Percentiles rank a stretch among this genome's conserved stretches.
Evolutionary conservation across 371 early-diverging fungal species (phyloP).

Genomic region (Mucor velutinosus): DNA sequence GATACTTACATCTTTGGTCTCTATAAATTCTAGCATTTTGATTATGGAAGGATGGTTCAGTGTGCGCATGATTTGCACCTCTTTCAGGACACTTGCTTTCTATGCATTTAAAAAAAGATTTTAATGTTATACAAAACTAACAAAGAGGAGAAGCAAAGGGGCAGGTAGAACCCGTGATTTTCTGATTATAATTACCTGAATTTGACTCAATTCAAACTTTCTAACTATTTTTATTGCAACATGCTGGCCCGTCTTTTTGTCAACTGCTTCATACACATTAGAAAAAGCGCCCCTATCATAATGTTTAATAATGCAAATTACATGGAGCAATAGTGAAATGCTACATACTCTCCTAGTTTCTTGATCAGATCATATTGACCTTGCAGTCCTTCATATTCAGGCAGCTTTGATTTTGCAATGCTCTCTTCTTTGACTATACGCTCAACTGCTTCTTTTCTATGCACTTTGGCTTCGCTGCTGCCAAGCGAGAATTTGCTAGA

Average conservation of each 20-base stretch:
- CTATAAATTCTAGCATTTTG: slow-evolving; percentile 65
- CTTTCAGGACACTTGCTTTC: slow-evolving; percentile 82
- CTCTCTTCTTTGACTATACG: slow-evolving; percentile 32
- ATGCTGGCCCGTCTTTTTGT: slow-evolving; percentile 52
- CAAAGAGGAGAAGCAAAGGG: not conserved
- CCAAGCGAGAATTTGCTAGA: slow-evolving; percentile 3
- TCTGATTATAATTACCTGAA: slow-evolving; percentile 53
- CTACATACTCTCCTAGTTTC: slow-evolving; percentile 73
- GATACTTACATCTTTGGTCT: slow-evolving; percentile 48
- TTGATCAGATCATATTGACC: slow-evolving; percentile 52
- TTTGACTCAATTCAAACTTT: slow-evolving; percentile 59
- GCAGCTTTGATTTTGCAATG: slow-evolving; percentile 33
- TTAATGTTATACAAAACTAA: slow-evolving; percentile 9
- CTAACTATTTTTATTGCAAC: slow-evolving; percentile 88
- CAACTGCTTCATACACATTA: slow-evolving; percentile 74
- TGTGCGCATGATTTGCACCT: slow-evolving; percentile 85
- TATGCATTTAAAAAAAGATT: slow-evolving; percentile 28
- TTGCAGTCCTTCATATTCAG: slow-evolving; percentile 51
- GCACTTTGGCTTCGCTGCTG: slow-evolving; percentile 4
- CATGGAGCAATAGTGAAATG: not conserved
- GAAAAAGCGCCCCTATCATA: slow-evolving; percentile 79
- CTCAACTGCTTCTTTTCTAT: slow-evolving; percentile 20
- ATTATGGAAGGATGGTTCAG: slow-evolving; percentile 81
- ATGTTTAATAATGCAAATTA: slow-evolving; percentile 5
- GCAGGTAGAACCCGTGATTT: slow-evolving; percentile 5